These are phyloP conservation scores for Vanderwaltozyma yarrowii DNA, from an alignment of 805 yeast species.

Conservation along the genomic window DNA sequence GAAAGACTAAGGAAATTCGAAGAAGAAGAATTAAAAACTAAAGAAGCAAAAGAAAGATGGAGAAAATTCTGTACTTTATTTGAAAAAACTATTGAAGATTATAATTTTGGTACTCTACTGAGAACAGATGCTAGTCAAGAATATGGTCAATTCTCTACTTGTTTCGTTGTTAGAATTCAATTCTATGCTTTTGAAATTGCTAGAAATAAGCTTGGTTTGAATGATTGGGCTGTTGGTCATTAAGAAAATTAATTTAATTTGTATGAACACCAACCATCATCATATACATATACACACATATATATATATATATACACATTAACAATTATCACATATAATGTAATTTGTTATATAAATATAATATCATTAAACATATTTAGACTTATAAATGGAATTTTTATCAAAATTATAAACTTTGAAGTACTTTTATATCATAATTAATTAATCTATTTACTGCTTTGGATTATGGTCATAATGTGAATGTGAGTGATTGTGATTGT, in stretches of 20 bases:
- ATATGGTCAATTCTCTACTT: constrained; percentile 74
- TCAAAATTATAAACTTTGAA: too few species aligned
- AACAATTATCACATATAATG: neutral
- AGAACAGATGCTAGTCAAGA: constrained; percentile 65
- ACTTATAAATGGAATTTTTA: too few species aligned
- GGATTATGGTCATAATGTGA: too few species aligned
- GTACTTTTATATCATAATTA: too few species aligned
- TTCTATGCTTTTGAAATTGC: constrained; percentile 91
- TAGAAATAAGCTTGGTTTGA: constrained; percentile 81
- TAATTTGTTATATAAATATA: too few species aligned
- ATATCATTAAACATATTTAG: too few species aligned
- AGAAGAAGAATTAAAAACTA: constrained; percentile 77
- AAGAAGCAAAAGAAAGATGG: constrained; percentile 81
- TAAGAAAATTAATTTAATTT: neutral
- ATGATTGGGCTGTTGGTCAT: constrained; percentile 69
- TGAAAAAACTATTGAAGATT: constrained; percentile 76
- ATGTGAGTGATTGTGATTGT: too few species aligned
- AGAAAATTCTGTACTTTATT: constrained; percentile 74
- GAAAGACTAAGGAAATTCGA: constrained; percentile 44
- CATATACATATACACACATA: too few species aligned
- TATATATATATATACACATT: neutral
- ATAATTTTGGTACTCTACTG: constrained; percentile 88
- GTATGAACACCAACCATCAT: too few species aligned
- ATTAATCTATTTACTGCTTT: too few species aligned
- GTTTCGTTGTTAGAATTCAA: constrained; percentile 87